Evolutionary conservation across 2,329 filamentous ascomycete genomes (phyloP).

Genomic region (Metarhizium robertsii): DNA sequence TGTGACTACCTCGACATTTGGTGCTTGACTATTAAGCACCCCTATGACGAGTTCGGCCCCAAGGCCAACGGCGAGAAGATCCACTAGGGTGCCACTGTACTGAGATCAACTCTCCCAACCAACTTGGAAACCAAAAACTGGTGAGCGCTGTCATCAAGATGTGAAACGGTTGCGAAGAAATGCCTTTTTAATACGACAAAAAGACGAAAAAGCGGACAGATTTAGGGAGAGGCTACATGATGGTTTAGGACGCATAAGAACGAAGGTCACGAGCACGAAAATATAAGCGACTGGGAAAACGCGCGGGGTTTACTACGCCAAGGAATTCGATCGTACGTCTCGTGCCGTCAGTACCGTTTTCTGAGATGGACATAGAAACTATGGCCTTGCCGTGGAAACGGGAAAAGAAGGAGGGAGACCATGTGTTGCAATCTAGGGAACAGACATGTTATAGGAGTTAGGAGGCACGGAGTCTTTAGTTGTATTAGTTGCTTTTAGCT

Average conservation of each 20-base stretch:
- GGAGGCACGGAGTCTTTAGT: not conserved
- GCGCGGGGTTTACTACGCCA: not conserved
- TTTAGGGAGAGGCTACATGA: not conserved
- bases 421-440: not conserved
- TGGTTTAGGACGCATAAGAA: not conserved
- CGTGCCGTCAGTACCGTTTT: not conserved
- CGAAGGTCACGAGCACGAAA: not conserved
- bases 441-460: not conserved
- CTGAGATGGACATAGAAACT: not conserved
- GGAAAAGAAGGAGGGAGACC: not conserved
- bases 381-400: not conserved
- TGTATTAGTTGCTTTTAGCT: not conserved
- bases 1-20: slow-evolving; percentile 98
- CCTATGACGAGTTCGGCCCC: slow-evolving; percentile 36
- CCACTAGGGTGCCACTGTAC: slow-evolving; percentile 10
- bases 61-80: slow-evolving; percentile 31
- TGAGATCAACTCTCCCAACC: not conserved
- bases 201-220: not conserved
- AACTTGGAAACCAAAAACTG: too few species aligned
- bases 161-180: not conserved
- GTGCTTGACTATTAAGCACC: slow-evolving; percentile 95
- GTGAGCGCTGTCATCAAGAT: not conserved
- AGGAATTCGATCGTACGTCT: not conserved
- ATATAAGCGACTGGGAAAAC: not conserved
- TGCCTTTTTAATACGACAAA: not conserved